Base-by-base conservation (phyloP, 208 protist genomes). In the Trypanosoma platydactyli region DNA sequence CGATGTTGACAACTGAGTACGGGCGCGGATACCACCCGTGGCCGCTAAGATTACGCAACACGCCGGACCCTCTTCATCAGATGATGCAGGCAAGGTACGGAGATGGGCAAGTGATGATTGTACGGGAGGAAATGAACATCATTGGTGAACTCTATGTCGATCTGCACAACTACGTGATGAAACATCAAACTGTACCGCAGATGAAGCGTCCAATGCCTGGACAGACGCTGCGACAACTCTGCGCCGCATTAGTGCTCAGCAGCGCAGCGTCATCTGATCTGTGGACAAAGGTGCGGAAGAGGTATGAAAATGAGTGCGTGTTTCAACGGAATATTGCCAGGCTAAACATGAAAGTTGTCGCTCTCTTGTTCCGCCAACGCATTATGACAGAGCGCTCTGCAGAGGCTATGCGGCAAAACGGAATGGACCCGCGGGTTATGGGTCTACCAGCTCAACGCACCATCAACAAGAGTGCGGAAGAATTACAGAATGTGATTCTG, bases 11-110 rank as follows among this genome's bases (percentile, higher is more conserved):
- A 20, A 77, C 30, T 33, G 87, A 93, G 66, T 95, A 95, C 74
- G 69, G 59, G 20, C 81, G 77, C 44, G 90, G 90, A 44, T 95
- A 94, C 60, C 90, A 95, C 70, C 90, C 90, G 11, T 95, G 86
- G 88, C 87, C 90, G 35, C 50, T 92, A 25, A 90, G 88, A 65
- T 61, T 90, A 68, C 90, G 90, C 67, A 95, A 95, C 80, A 89
- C 73, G 3, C 67, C 73, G 35, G 90, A 95, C 53, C 90, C 90
- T 3, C 80, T 95, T 49, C 52, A 74, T 48, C 79, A 88, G 56
- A 50, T 94, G 27, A 63, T 94, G 20, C 79, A 90, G 50, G 59
- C 79, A 11, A 82, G 85, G 55, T 91, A 91, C 68, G 90, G 90
- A 12, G 30, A 80, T 0, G 22, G 52, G 1, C 87, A 92, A 71